These are phyloP conservation scores for Globisporangium yorkense DNA, from an alignment of 352 stramenopile species.

Conservation along the genomic window DNA sequence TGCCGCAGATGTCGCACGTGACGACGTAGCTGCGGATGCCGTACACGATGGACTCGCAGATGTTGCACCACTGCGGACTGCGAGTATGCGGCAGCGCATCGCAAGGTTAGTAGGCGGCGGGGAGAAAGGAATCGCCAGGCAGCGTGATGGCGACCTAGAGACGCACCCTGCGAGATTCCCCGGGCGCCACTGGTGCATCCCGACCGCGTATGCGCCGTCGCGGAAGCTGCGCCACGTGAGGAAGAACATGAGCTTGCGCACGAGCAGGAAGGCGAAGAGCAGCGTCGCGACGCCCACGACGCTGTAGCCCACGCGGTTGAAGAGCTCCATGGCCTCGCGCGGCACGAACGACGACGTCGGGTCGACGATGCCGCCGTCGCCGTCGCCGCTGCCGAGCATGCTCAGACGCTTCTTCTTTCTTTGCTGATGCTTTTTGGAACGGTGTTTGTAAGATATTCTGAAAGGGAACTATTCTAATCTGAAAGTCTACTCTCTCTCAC, in stretches of 20 bases:
- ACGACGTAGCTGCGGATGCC: slow-evolving; percentile 84
- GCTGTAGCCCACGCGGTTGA: slow-evolving; percentile 52
- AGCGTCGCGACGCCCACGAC: slow-evolving; percentile 37
- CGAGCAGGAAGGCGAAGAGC: slow-evolving; percentile 48
- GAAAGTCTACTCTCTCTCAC: too few species aligned
- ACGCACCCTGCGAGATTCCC: slow-evolving; percentile 64
- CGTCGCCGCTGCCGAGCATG: slow-evolving; percentile 1
- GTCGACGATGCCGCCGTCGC: slow-evolving; percentile 25
- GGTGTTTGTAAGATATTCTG: too few species aligned
- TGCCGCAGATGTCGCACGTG: slow-evolving; percentile 80
- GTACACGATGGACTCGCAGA: slow-evolving; percentile 75
- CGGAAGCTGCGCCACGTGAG: slow-evolving; percentile 79
- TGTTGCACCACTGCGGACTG: slow-evolving; percentile 76
- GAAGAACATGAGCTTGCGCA: slow-evolving; percentile 74
- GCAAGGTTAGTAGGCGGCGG: too few species aligned
- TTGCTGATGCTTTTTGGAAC: too few species aligned
- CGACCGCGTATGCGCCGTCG: slow-evolving; percentile 63
- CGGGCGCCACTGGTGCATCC: slow-evolving; percentile 69
- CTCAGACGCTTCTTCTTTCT: not conserved
- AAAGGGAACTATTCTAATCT: too few species aligned
- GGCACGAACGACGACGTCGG: slow-evolving; percentile 44
- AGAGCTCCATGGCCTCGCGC: slow-evolving; percentile 42
- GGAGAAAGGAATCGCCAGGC: too few species aligned
- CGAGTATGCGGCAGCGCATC: not conserved
- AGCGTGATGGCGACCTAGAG: too few species aligned